A percentile compares a stretch with the other conserved stretches of the same genome.
Conservation (phyloP, 164 flowering plant species). For the Liquidambar formosana region DNA sequence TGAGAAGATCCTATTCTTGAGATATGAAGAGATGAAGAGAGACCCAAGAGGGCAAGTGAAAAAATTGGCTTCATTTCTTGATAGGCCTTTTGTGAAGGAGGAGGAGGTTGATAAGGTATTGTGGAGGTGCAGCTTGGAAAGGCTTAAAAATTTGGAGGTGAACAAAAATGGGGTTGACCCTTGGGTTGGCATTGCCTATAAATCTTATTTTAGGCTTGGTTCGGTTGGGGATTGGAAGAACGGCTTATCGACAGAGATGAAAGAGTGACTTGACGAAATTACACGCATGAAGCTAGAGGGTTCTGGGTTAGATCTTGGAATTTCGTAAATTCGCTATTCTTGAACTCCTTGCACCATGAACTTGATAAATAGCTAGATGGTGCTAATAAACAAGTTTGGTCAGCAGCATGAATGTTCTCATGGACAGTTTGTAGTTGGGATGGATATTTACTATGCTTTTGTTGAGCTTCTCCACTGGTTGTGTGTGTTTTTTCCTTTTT, state of each 20-base stretch:
- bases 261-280: slow-evolving; percentile 7
- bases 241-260: slow-evolving; percentile 25
- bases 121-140: slow-evolving; percentile 31
- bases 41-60: slow-evolving; percentile 26
- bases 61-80: slow-evolving; percentile 28
- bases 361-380: too few species aligned
- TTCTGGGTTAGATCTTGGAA: slow-evolving; percentile 14
- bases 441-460: too few species aligned
- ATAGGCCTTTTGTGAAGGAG: slow-evolving; percentile 20
- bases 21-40: slow-evolving; percentile 33
- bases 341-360: neutral
- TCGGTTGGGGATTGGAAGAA: slow-evolving; percentile 39
- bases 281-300: slow-evolving; percentile 15
- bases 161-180: slow-evolving; percentile 25
- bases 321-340: too few species aligned
- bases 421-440: too few species aligned
- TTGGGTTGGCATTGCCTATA: slow-evolving; percentile 13
- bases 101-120: slow-evolving; percentile 23
- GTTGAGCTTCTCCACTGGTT: too few species aligned
- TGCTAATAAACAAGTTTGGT: too few species aligned
- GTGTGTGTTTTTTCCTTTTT: too few species aligned
- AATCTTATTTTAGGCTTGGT: slow-evolving; percentile 27
- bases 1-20: slow-evolving; percentile 27
- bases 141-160: slow-evolving; percentile 37
- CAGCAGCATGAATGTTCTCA: too few species aligned